Conservation (phyloP, 768 basidiomycete genomes). For the Pulveroboletus ravenelii region DNA sequence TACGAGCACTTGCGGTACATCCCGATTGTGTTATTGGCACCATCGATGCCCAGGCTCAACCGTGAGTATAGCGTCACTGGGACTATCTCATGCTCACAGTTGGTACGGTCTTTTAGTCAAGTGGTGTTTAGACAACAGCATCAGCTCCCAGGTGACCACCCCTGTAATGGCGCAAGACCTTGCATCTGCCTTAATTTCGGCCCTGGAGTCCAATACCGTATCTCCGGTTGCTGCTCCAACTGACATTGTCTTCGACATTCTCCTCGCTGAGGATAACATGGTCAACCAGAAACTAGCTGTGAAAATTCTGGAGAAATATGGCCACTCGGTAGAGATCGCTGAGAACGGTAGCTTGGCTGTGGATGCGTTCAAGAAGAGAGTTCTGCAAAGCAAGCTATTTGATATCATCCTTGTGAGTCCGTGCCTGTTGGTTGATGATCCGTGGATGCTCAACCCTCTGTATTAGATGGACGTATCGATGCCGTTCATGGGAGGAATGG, state of each 20-base stretch:
- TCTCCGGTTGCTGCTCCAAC: constrained; percentile 82
- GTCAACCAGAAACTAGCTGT: constrained; percentile 96
- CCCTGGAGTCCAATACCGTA: constrained; percentile 91
- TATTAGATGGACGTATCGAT: constrained; percentile 94
- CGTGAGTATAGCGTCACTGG: constrained; percentile 41
- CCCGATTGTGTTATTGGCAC: constrained; percentile 86
- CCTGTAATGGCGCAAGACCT: constrained; percentile 87
- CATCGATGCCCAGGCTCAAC: constrained; percentile 70
- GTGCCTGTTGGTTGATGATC: neutral
- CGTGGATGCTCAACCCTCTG: constrained; percentile 1
- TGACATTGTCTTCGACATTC: constrained; percentile 84
- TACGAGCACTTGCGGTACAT: constrained; percentile 95
- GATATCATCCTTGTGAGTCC: constrained; percentile 84
- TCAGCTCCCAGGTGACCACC: constrained; percentile 90
- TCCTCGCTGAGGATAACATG: constrained; percentile 94
- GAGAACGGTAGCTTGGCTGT: constrained; percentile 95
- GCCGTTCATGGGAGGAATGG: constrained; percentile 99
- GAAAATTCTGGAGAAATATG: constrained; percentile 94
- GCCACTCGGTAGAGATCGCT: constrained; percentile 92
- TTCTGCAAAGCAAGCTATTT: constrained; percentile 67
- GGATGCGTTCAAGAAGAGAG: constrained; percentile 82
- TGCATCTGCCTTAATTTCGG: constrained; percentile 86
- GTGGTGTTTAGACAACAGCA: constrained; percentile 96
- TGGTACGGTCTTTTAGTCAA: constrained; percentile 52
- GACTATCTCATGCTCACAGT: neutral